Evolutionary conservation across 768 basidiomycete species (phyloP), one percentile per base, ranked within the genome.

Genomic region (Auriscalpium orientale): DNA sequence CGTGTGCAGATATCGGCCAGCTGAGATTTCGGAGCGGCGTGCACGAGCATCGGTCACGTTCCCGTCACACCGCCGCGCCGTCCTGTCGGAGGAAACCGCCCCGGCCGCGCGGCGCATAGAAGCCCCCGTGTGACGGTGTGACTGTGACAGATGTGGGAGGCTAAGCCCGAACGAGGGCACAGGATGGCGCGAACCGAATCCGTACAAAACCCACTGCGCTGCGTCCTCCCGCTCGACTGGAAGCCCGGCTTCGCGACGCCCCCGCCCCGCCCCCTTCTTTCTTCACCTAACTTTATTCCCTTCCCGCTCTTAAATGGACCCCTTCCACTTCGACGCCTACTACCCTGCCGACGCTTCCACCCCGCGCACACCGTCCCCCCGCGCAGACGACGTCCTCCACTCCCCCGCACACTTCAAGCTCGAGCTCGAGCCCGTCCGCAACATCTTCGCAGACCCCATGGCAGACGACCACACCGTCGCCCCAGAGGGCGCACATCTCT

Each of bases 311-410:
- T 18, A 56, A 53, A 78, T 78, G 77, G 77, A 79, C 66, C 49
- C 68, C 54, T 61, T 68, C 61, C 66, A 67, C 44, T 87, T 85
- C 69, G 83, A 85, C 73, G 69, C 74, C 8, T 86, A 83, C 70
- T 72, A 80, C 51, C 84, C 83, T 74, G 82, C 83, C 55, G 82
- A 85, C 73, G 78, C 82, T 59, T 85, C 85, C 46, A 75, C 79
- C 1, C 87, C 88, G 2, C 80, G 87, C 54, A 89, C 88, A 0
- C 88, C 88, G 0, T 89, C 88, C 1, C 88, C 88, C 20, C 74
- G 71, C 46, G 10, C 52, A 13, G 50, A 51, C 50, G 50, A 67
- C 66, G 47, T 69, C 67, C 15, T 60, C 70, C 61, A 69, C 44
- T 65, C 63, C 11, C 66, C 70, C 28, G 52, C 67, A 62, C 62